phyloP scores from a whole-genome alignment of 176 grass and related monocot species.

The Carex kokanica region DNA sequence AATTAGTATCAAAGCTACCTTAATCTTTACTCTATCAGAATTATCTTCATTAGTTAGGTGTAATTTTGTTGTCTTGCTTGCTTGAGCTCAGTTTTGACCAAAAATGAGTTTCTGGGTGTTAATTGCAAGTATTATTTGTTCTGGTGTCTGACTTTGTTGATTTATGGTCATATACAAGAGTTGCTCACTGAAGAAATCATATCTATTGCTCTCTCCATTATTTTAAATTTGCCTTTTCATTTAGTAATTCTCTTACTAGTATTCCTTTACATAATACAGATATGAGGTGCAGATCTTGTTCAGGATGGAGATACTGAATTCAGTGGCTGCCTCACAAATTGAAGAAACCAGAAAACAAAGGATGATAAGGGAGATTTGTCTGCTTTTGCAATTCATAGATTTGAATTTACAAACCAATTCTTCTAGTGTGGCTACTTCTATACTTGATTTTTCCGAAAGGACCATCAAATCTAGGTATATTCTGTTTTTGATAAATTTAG shows the following conservation, averaged over 20 bases:
- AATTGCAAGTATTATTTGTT: not conserved
- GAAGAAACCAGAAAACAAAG: constrained; percentile 74
- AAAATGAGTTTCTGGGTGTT: not conserved
- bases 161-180: not conserved
- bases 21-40: not conserved
- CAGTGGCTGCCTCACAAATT: constrained; percentile 40
- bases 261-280: constrained; percentile 56
- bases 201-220: not conserved
- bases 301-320: constrained; percentile 90
- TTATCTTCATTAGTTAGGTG: not conserved
- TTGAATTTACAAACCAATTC: constrained; percentile 79
- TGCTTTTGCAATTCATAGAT: constrained; percentile 86
- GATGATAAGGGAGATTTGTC: constrained; percentile 89
- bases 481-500: constrained; percentile 19
- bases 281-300: constrained; percentile 87
- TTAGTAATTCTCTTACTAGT: constrained; percentile 11
- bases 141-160: not conserved
- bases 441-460: constrained; percentile 83
- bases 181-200: constrained; percentile 17
- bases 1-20: not conserved
- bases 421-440: constrained; percentile 40
- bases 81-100: not conserved
- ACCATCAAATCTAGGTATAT: constrained; percentile 73
- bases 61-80: not conserved
- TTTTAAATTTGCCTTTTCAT: not conserved